Evolutionary conservation across 768 basidiomycete genomes (phyloP), one percentile per base, ranked within the genome.

Genomic region (Xanthoconium purpureum): DNA sequence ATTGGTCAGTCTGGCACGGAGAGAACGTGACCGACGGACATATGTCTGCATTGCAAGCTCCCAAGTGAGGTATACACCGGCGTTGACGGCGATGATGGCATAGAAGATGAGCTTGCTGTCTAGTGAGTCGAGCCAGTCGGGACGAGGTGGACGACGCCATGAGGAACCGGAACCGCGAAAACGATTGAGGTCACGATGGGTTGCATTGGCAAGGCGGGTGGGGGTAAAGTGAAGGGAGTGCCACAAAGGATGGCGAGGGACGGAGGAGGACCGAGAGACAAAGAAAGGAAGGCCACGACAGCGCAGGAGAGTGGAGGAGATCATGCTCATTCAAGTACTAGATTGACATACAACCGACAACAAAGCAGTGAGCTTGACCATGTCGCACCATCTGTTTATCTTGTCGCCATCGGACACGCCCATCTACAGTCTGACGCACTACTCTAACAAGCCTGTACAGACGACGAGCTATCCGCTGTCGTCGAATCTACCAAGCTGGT

Each of bases 321-420:
- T 24, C 24, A 24, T 42, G 57, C 8, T 20, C 52, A 44, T 29
- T 36, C 40, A 9, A 6, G 6, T 11, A 38, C 9, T 14, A 36
- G 49, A 45, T 46, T 42, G 51, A 10, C 37, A 57, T 14, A 57
- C 60, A 57, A 51, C 14, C 15, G 3, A 57, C 63, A 64, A 66
- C 51, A 51, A 49, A 13, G 20, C 12, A 5, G 15, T 35, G 12
- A 3, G 12, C 49, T 59, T 35, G 58, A 50, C 46, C 50, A 93
- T 93, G 91, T 92, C 89, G 56, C 89, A 92, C 70, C 91, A 94
- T 74, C 77, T 94, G 35, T 94, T 91, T 73, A 66, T 94, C 52
- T 75, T 94, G 49, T 93, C 91, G 54, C 91, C 91, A 46, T 87
- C 91, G 54, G 91, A 94, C 71, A 89, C 89, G 18, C 92, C 91